phyloP scores from a whole-genome alignment of 495 filamentous ascomycete species.

The Diplogelasinospora grovesii region DNA sequence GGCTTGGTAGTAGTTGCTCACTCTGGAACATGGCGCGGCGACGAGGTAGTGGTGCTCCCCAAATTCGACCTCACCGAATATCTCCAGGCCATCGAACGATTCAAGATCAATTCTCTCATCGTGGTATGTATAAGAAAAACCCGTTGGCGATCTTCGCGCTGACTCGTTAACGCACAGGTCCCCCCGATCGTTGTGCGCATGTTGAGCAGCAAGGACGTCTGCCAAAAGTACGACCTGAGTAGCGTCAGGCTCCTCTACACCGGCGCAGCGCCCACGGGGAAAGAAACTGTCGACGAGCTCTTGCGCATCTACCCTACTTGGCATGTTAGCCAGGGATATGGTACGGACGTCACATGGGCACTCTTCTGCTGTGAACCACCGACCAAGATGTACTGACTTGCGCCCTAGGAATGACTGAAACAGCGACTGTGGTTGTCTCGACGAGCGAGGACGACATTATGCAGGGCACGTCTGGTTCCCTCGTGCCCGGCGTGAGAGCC shows the following conservation, averaged over 20 bases:
- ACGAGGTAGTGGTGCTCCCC: slow-evolving; percentile 72
- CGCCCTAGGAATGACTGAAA: slow-evolving; percentile 67
- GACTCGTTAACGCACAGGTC: slow-evolving; percentile 40
- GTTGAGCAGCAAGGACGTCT: slow-evolving; percentile 55
- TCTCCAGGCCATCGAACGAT: slow-evolving; percentile 61
- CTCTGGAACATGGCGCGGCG: slow-evolving; percentile 62
- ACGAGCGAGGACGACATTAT: slow-evolving; percentile 61
- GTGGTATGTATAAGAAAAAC: slow-evolving; percentile 41
- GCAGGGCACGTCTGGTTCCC: slow-evolving; percentile 65
- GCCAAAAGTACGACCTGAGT: slow-evolving; percentile 68
- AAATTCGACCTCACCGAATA: slow-evolving; percentile 69
- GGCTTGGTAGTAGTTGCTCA: slow-evolving; percentile 72
- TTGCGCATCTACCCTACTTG: slow-evolving; percentile 58
- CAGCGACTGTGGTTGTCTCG: slow-evolving; percentile 63
- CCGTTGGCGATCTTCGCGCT: background rate
- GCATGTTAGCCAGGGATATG: slow-evolving; percentile 73
- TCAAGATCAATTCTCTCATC: slow-evolving; percentile 63
- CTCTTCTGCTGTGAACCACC: no score
- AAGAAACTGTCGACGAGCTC: slow-evolving; percentile 67
- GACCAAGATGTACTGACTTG: background rate
- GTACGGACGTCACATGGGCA: no score
- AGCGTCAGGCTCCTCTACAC: slow-evolving; percentile 63
- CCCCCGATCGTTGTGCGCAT: slow-evolving; percentile 84
- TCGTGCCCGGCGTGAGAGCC: slow-evolving; percentile 60
- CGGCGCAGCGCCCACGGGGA: slow-evolving; percentile 76